Conservation (phyloP, 108 stramenopile species). For the Conticribra weissflogii region DNA sequence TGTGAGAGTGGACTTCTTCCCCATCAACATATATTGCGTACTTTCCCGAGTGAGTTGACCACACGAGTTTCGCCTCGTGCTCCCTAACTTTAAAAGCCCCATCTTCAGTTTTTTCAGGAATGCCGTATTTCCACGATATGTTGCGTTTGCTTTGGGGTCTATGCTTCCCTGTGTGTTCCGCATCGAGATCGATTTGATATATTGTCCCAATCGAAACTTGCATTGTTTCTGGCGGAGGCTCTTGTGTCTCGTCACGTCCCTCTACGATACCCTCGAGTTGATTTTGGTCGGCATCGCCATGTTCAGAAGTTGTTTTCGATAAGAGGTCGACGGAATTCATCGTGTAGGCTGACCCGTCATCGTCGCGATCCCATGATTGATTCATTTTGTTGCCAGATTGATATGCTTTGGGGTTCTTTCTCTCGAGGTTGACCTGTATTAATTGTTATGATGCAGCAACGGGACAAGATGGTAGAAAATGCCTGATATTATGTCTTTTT, state of each 20-base stretch:
- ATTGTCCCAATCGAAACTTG: not conserved
- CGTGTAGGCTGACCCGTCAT: not conserved
- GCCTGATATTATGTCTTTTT: no score
- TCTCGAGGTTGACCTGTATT: no score
- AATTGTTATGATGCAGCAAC: no score
- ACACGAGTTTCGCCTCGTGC: conserved; percentile 32
- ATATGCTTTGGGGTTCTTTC: no score
- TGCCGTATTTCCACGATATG: conserved; percentile 33
- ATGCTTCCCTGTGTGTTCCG: conserved; percentile 39
- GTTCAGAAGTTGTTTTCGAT: not conserved
- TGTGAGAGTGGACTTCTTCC: conserved; percentile 13
- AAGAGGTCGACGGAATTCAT: conserved; percentile 11
- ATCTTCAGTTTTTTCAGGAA: conserved; percentile 1
- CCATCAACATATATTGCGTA: conserved; percentile 35
- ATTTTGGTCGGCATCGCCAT: not conserved
- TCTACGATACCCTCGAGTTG: conserved; percentile 1
- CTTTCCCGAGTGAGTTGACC: conserved; percentile 45
- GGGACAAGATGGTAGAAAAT: no score
- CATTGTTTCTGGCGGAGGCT: not conserved
- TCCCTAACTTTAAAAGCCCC: conserved; percentile 3
- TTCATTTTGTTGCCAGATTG: not conserved
- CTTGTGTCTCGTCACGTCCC: not conserved
- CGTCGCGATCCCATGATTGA: conserved; percentile 1
- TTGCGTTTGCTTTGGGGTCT: conserved; percentile 40
- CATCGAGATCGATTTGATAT: conserved; percentile 39